Base-by-base conservation (phyloP, 805 yeast genomes). In the Candida glaebosa region DNA sequence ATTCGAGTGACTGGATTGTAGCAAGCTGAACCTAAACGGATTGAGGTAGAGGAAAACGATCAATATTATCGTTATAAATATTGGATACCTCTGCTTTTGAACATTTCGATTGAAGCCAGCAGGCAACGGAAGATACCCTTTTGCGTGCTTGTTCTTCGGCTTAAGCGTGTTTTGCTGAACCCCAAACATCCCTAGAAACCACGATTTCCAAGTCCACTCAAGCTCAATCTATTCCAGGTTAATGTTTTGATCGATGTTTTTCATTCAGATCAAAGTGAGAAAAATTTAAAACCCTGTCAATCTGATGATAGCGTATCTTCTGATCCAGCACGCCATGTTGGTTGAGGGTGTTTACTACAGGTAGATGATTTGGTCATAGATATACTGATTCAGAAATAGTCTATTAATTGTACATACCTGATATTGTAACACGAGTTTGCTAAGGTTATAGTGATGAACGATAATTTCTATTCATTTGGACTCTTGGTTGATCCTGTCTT, bases 401-500 rank as follows among this genome's bases (percentile, higher is more conserved):
- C n/a, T n/a, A n/a, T n/a, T n/a, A n/a, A n/a, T n/a, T n/a, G n/a
- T n/a, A n/a, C n/a, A n/a, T n/a, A n/a, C n/a, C n/a, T 22, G 26
- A 22, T 22, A 22, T 22, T 22, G 14, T 28, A 28, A 28, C 31
- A 28, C 31, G 16, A 24, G 12, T 24, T 24, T 24, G 12, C 8
- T 24, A 24, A 24, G 8, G 28, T 24, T 24, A n/a, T n/a, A n/a
- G n/a, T n/a, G n/a, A n/a, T n/a, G n/a, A n/a, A n/a, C n/a, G n/a
- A n/a, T n/a, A n/a, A n/a, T n/a, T n/a, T n/a, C n/a, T n/a, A 12
- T 16, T 32, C 18, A 32, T 16, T 35, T 42, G 10, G 47, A 38
- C 40, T 54, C 63, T 41, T 54, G 59, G 45, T 53, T 60, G 38
- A 78, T 75, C 51, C 85, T 68, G 47, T 84, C 87, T 53, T 84